A percentile compares a stretch with the other conserved stretches of the same genome.
Conservation (phyloP, 2,329 filamentous ascomycete species). For the Venturia carpophila region DNA sequence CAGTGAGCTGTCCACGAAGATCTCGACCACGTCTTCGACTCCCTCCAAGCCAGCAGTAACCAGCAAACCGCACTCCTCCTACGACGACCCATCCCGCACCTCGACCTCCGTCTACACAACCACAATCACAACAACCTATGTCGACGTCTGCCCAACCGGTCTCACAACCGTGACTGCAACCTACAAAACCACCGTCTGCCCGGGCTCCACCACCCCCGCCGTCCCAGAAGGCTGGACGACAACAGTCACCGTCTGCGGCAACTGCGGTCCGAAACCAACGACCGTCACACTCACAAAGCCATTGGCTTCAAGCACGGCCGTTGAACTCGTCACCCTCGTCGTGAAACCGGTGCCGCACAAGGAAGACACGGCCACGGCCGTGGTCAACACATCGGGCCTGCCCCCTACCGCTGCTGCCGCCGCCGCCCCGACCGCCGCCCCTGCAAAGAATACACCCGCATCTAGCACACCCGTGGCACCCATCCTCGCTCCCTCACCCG, state of each 20-base stretch:
- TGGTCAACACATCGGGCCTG: background rate
- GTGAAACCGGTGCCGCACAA: background rate
- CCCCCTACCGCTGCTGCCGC: too few species aligned
- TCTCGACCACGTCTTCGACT: background rate
- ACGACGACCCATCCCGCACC: slow-evolving; percentile 5
- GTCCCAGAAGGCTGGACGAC: slow-evolving; percentile 26
- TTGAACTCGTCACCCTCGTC: background rate
- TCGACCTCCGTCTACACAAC: slow-evolving; percentile 12
- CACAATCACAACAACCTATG: slow-evolving; percentile 24
- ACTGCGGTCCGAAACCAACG: slow-evolving; percentile 25
- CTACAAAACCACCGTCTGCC: slow-evolving; percentile 26
- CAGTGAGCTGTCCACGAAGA: background rate
- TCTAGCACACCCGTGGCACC: background rate
- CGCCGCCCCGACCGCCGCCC: too few species aligned
- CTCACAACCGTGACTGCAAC: slow-evolving; percentile 28
- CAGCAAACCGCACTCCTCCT: background rate
- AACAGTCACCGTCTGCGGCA: slow-evolving; percentile 26
- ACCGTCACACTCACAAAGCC: slow-evolving; percentile 18
- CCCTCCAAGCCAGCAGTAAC: slow-evolving; percentile 4
- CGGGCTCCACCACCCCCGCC: slow-evolving; percentile 23
- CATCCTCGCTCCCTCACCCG: background rate
- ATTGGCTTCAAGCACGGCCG: background rate
- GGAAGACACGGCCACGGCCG: background rate
- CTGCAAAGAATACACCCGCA: background rate
- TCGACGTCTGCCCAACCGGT: slow-evolving; percentile 30